phyloP scores from a whole-genome alignment of 352 stramenopile species.

The Pythium vanterpoolii region DNA sequence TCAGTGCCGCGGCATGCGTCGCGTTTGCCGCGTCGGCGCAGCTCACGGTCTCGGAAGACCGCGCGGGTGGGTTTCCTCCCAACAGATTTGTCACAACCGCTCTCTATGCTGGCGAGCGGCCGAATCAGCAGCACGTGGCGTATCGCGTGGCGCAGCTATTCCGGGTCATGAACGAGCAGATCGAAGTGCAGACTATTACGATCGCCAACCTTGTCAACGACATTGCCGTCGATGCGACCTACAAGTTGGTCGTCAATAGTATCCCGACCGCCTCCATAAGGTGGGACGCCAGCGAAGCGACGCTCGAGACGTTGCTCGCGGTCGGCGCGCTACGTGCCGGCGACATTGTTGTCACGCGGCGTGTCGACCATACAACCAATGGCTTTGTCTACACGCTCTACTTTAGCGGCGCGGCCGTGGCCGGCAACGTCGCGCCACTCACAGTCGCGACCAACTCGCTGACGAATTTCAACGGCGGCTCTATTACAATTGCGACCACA shows the following conservation, averaged over 20 bases:
- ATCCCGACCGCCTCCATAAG: constrained; percentile 36
- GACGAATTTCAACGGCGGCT: constrained; percentile 30
- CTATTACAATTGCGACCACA: constrained; percentile 31
- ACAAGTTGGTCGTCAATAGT: constrained; percentile 35
- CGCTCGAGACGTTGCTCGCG: constrained; percentile 36
- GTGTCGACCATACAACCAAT: constrained; percentile 43
- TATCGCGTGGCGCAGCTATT: constrained; percentile 69
- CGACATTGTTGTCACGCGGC: constrained; percentile 55
- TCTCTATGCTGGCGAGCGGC: constrained; percentile 53
- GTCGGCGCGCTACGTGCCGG: constrained; percentile 12
- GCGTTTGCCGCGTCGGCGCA: constrained; percentile 26
- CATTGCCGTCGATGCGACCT: constrained; percentile 33
- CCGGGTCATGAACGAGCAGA: constrained; percentile 64
- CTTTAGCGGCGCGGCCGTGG: constrained; percentile 48
- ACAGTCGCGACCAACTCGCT: constrained; percentile 8
- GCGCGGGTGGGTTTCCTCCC: constrained; percentile 26
- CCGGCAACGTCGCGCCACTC: constrained; percentile 34
- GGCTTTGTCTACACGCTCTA: constrained; percentile 78
- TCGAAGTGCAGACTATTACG: constrained; percentile 61
- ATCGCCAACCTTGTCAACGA: constrained; percentile 42
- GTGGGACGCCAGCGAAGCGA: constrained; percentile 56
- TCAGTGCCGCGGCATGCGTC: constrained; percentile 23
- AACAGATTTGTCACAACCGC: constrained; percentile 43
- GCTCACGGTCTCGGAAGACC: constrained; percentile 23
- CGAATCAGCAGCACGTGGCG: constrained; percentile 35